Base-by-base conservation (phyloP, 495 filamentous ascomycete genomes). In the Lasiosphaeris hirsuta region DNA sequence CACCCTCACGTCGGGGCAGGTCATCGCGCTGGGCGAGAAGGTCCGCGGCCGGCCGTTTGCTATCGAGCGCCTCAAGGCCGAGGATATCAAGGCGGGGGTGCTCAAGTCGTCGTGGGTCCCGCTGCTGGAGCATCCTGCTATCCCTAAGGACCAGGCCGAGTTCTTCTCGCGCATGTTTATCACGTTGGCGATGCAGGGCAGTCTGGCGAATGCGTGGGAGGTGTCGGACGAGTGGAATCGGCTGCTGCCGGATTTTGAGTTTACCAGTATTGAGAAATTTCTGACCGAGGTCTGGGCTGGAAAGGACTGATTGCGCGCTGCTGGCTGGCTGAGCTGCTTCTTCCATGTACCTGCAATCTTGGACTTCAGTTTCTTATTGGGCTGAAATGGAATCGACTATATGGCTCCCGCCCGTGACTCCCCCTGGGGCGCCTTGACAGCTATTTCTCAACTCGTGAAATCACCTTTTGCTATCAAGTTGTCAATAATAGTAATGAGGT, bases 161-260 rank as follows among this genome's bases (percentile, higher is more conserved):
- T 30, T 42, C 10, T 52, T 79, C 5, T 59, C 69, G 23, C 4
- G 71, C 67, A 54, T 53, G 5, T 69, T 80, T 30, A 51, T 82
- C 0, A 46, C 43, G 46, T 81, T 11, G 74, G 63, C n/a, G 71
- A 66, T 47, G 51, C 23, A 30, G 23, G 23, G 23, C 23, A 30
- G 23, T 30, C 23, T 30, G 23, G 23, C 2, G 23, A 30, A 63
- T 0, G 68, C 63, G 0, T 73, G 75, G 9, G 72, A 65, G 41
- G 67, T 78, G 0, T 79, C 76, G 11, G 75, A 81, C 54, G 78
- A 76, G 58, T 78, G 69, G 63, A 84, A 84, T 62, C 67, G 64
- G 15, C 52, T 82, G 15, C 61, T 84, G 13, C 78, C 80, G 0
- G 75, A 80, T 18, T 81, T 78, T 52, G 51, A 78, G 60, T 80